These are phyloP conservation scores for Verticillium tricorpus DNA, from an alignment of 2,329 filamentous ascomycete species.

Conservation along the genomic window DNA sequence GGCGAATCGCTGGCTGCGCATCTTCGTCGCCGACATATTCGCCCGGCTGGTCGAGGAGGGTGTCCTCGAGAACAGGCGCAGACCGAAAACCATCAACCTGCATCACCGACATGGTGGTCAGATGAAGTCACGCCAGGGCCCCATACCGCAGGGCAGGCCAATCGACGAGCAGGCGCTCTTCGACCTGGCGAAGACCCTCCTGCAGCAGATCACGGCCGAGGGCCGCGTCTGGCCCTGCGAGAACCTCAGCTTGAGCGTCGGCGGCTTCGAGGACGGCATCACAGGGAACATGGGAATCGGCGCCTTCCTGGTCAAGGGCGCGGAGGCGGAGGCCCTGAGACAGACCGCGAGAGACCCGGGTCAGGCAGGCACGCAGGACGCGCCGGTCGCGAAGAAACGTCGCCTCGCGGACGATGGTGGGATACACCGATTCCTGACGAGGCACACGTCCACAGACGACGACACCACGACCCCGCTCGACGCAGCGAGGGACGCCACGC, in stretches of 20 bases:
- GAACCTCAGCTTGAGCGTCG: conserved; percentile 84
- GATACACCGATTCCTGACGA: conserved; percentile 56
- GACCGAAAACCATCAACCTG: conserved; percentile 80
- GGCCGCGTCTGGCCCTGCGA: conserved; percentile 83
- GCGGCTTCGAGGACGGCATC: conserved; percentile 87
- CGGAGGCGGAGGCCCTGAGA: conserved; percentile 55
- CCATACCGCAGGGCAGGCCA: conserved; percentile 71
- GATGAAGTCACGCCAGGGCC: conserved; percentile 67
- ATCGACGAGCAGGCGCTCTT: conserved; percentile 71
- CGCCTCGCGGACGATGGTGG: conserved; percentile 33
- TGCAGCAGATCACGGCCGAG: conserved; percentile 73
- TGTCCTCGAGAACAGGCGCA: conserved; percentile 77
- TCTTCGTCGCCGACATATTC: conserved; percentile 90
- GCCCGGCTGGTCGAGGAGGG: conserved; percentile 87
- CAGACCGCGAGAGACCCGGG: conserved; percentile 20
- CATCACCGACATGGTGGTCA: conserved; percentile 74
- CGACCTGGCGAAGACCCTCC: conserved; percentile 68
- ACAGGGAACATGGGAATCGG: conserved; percentile 82
- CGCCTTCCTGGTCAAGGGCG: conserved; percentile 74
- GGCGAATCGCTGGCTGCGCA: conserved; percentile 78
- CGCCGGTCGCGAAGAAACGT: conserved; percentile 30
- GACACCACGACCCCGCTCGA: conserved; percentile 13
- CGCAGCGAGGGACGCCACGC: conserved; percentile 6
- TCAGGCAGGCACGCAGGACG: neutral
- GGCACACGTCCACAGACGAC: conserved; percentile 26